Evolutionary conservation across 2,329 filamentous ascomycete genomes (phyloP).

Genomic region (Aureobasidium sp.): DNA sequence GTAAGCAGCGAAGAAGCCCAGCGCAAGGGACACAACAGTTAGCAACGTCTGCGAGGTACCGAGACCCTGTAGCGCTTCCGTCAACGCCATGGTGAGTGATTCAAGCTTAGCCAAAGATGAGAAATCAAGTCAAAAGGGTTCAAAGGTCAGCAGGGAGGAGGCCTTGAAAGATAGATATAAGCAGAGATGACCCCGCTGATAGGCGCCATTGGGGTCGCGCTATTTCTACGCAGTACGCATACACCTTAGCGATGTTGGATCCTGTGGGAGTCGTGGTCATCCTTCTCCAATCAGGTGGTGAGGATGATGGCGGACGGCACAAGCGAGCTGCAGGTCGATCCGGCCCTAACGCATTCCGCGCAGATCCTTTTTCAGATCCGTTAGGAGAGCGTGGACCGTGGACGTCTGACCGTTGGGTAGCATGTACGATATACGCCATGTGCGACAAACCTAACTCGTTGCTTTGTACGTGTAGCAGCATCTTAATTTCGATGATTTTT

Average conservation of each 20-base stretch:
- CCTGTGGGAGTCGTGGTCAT: not conserved
- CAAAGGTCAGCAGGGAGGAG: not conserved
- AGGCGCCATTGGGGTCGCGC: not conserved
- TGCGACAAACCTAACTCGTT: not conserved
- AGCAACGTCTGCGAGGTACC: not conserved
- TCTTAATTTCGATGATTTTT: not conserved
- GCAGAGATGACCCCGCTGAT: not conserved
- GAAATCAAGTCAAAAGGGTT: not conserved
- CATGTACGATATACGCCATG: not conserved
- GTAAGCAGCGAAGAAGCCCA: not conserved
- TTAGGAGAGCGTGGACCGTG: no score
- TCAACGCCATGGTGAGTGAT: not conserved
- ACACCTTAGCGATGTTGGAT: not conserved
- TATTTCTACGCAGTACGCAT: not conserved
- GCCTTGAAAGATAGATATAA: not conserved
- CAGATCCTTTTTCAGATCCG: not conserved
- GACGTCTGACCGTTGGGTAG: not conserved
- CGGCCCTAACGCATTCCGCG: not conserved
- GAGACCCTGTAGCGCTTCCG: not conserved
- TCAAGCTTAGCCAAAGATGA: not conserved
- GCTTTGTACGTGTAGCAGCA: not conserved
- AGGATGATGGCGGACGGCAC: not conserved
- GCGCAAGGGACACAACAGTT: not conserved
- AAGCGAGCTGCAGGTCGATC: not conserved
- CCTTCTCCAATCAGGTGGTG: not conserved